These are phyloP conservation scores for Houttuynia cordata DNA, from an alignment of 164 flowering plant genomes.

Conservation along the genomic window DNA sequence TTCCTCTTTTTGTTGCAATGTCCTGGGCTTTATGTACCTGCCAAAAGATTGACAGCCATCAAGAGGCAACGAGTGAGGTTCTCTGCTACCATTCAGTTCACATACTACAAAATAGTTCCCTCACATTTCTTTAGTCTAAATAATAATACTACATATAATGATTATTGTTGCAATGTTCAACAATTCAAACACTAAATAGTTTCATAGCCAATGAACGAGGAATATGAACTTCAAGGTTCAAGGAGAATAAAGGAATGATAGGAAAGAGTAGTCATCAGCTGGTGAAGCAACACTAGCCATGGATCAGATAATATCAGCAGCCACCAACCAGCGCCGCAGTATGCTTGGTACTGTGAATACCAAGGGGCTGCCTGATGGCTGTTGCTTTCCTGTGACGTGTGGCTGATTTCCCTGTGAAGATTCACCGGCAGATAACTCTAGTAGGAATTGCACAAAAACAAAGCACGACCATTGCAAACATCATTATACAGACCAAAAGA, in stretches of 20 bases:
- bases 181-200: not conserved
- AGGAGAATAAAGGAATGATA: not conserved
- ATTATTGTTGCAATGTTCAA: not conserved
- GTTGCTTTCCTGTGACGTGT: no score
- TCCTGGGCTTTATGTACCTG: conserved; percentile 93
- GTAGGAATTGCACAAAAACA: no score
- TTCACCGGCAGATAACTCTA: no score
- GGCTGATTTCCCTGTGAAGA: no score
- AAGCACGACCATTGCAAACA: no score
- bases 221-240: not conserved
- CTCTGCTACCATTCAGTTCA: not conserved
- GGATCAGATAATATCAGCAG: no score
- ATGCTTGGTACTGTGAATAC: no score
- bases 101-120: not conserved
- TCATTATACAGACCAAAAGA: no score
- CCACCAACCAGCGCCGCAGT: no score
- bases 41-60: not conserved
- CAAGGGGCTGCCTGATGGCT: no score
- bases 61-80: not conserved
- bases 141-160: not conserved
- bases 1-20: conserved; percentile 72
- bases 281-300: no score
- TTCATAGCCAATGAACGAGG: not conserved
- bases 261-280: no score
- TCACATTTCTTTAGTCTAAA: not conserved